These are phyloP conservation scores for Saccharum spontaneum DNA, from an alignment of 176 grass and related monocot species.

Conservation along the genomic window DNA sequence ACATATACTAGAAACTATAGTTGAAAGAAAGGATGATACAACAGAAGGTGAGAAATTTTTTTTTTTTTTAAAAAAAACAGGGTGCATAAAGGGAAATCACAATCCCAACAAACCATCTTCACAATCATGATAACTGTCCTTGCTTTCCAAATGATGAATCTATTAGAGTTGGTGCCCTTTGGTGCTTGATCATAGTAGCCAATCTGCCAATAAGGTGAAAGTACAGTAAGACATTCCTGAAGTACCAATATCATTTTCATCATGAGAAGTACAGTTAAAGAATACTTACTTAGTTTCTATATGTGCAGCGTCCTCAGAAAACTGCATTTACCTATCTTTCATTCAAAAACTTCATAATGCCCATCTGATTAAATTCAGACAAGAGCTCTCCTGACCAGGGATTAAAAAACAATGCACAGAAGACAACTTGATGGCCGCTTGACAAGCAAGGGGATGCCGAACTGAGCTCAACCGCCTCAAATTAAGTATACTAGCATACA, in stretches of 20 bases:
- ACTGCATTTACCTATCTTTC: slow-evolving; percentile 16
- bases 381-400: neutral
- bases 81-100: neutral
- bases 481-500: slow-evolving; percentile 11
- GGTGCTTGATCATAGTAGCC: slow-evolving; percentile 7
- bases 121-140: neutral
- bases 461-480: neutral
- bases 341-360: slow-evolving; percentile 19
- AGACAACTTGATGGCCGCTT: slow-evolving; percentile 5
- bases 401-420: neutral
- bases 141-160: neutral
- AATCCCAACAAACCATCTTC: neutral
- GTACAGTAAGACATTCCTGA: neutral
- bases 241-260: neutral
- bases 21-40: slow-evolving; percentile 7
- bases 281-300: slow-evolving; percentile 10
- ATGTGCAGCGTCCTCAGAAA: neutral
- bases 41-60: neutral
- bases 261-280: neutral
- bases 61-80: neutral
- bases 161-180: neutral
- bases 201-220: slow-evolving; percentile 19
- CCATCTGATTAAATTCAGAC: slow-evolving; percentile 4
- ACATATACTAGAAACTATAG: neutral
- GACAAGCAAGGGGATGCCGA: neutral